phyloP scores from a whole-genome alignment of 257 asterid species.

The Nyctanthes arbortristis region DNA sequence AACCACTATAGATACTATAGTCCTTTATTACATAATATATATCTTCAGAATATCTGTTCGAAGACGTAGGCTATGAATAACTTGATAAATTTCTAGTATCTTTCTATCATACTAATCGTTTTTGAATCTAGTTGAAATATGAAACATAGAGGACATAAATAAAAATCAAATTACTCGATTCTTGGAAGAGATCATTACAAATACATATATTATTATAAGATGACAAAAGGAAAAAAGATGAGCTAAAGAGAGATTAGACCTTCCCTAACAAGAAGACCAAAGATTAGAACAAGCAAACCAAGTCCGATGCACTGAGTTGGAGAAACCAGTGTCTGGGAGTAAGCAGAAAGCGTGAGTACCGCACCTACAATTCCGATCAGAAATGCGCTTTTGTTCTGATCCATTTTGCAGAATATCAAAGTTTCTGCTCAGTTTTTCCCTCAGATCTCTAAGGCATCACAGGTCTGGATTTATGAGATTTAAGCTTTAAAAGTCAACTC shows the following conservation, averaged over 20 bases:
- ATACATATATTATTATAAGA: background rate
- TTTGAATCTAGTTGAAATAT: too few species aligned
- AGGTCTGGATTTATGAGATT: background rate
- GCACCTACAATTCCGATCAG: constrained; percentile 69
- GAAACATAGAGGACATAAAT: background rate
- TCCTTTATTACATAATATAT: too few species aligned
- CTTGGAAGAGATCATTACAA: background rate
- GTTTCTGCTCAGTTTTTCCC: background rate
- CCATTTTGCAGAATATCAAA: constrained; percentile 40
- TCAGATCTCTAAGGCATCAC: background rate
- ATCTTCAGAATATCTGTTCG: too few species aligned
- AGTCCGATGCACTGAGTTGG: constrained; percentile 65
- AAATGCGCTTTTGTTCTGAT: constrained; percentile 59
- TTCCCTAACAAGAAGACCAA: constrained; percentile 89
- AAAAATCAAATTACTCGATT: background rate
- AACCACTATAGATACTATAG: too few species aligned
- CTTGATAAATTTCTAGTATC: too few species aligned
- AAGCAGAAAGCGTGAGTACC: constrained; percentile 73
- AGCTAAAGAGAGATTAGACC: constrained; percentile 65
- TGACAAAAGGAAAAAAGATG: too few species aligned
- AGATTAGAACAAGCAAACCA: constrained; percentile 67
- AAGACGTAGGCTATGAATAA: too few species aligned
- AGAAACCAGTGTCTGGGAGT: constrained; percentile 65
- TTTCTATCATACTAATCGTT: too few species aligned
- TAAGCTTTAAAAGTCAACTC: constrained; percentile 39